Evolutionary conservation across 306 rosid genomes (phyloP), one percentile per base, ranked within the genome.

Genomic region (Hylodesmum podocarpum): DNA sequence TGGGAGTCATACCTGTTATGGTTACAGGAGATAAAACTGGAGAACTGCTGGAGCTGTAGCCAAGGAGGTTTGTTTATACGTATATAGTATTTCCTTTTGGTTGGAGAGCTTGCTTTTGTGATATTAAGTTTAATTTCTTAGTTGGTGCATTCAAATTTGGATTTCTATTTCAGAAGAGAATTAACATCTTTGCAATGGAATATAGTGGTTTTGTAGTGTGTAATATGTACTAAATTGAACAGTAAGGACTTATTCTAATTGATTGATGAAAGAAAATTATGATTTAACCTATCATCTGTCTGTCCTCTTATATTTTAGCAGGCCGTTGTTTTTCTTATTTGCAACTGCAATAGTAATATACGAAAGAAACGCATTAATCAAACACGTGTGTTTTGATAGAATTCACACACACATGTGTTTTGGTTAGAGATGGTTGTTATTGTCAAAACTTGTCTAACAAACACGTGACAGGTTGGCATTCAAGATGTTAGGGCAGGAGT

Each of bases 21-120:
- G 98, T 93, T 73, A 93, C 98, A 1, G 98, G 98, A 43, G 98
- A 93, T 84, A 93, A n/a, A n/a, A 93, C 73, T 88, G 96, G 94
- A 87, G 98, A 88, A 90, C 98, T 2, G 98, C 98, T 74, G 82
- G 27, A 43, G 93, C 96, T 61, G 94, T 92, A 61, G 98, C 97
- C 5, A 91, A 83, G 78, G 97, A 95, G 98, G 96, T 90, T 15
- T 4, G 90, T 78, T 43, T 86, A 44, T 41, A 68, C 44, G 22
- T 75, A 1, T 40, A 12, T 15, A 14, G 2, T 54, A 43, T 51
- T 66, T 70, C 58, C 21, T 73, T 65, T 75, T 37, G 62, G 5
- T 76, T 53, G 40, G 75, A 51, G 66, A 70, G 25, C 27, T 61
- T 46, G 10, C 12, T 65, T 2, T 64, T 40, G 69, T 72, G 66